These are phyloP conservation scores for Xylariaceae sp. DNA, from an alignment of 2,329 filamentous ascomycete species.

Conservation along the genomic window DNA sequence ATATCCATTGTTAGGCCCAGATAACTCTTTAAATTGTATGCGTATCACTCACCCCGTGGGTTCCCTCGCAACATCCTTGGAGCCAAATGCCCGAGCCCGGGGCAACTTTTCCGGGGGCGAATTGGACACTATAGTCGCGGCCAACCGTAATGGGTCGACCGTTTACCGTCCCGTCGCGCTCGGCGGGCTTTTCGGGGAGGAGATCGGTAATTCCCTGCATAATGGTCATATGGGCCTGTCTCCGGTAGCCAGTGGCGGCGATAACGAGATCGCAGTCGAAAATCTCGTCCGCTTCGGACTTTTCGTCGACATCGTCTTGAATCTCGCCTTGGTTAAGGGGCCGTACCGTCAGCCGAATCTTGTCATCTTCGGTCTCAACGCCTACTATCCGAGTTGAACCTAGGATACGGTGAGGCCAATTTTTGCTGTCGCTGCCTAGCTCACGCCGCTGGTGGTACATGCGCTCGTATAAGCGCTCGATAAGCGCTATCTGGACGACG, in stretches of 20 bases:
- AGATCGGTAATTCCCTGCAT: conserved; percentile 63
- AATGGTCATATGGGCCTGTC: conserved; percentile 74
- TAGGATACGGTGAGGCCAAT: conserved; percentile 81
- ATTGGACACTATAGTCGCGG: conserved; percentile 74
- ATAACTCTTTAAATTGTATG: neutral
- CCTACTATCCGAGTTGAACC: conserved; percentile 62
- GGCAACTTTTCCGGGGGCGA: conserved; percentile 64
- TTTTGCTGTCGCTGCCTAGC: conserved; percentile 61
- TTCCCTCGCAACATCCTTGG: conserved; percentile 89
- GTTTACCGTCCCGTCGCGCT: conserved; percentile 44
- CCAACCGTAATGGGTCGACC: conserved; percentile 48
- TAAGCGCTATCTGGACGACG: conserved; percentile 84
- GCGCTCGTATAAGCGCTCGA: conserved; percentile 81
- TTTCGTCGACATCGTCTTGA: conserved; percentile 21
- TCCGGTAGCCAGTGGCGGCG: conserved; percentile 80
- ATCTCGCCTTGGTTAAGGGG: conserved; percentile 34
- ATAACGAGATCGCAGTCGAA: conserved; percentile 77
- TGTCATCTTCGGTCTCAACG: conserved; percentile 50
- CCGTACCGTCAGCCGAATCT: conserved; percentile 58
- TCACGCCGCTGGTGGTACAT: conserved; percentile 81
- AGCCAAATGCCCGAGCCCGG: conserved; percentile 78
- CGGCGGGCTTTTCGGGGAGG: conserved; percentile 47
- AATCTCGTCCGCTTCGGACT: conserved; percentile 46
- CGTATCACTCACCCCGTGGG: conserved; percentile 71
- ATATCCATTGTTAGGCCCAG: neutral